phyloP scores from a whole-genome alignment of 768 basidiomycete genomes.

The Tricholoma saponaceum region DNA sequence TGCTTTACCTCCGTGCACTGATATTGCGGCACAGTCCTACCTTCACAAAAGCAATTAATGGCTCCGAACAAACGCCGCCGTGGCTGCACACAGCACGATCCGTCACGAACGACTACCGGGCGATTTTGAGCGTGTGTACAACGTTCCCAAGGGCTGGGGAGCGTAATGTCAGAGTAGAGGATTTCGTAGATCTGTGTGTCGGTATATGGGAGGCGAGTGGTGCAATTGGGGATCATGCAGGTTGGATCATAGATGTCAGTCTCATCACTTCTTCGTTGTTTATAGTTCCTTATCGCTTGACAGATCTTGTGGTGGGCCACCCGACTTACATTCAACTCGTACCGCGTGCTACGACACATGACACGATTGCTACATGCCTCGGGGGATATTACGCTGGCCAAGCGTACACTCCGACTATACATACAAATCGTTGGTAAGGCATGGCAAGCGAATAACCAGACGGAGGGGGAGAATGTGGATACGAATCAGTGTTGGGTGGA shows the following conservation, averaged over 20 bases:
- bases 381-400: constrained; percentile 59
- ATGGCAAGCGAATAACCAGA: constrained; percentile 46
- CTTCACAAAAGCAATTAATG: constrained; percentile 1
- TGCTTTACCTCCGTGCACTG: constrained; percentile 72
- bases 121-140: constrained; percentile 64
- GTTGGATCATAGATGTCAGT: constrained; percentile 83
- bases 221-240: constrained; percentile 53
- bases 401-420: constrained; percentile 76
- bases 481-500: constrained; percentile 70
- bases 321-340: constrained; percentile 90
- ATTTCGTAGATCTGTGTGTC: constrained; percentile 78
- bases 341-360: constrained; percentile 81
- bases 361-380: constrained; percentile 63
- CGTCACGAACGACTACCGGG: constrained; percentile 68
- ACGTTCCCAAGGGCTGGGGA: constrained; percentile 80
- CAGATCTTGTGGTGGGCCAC: constrained; percentile 95
- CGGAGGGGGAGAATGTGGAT: constrained; percentile 49
- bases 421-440: constrained; percentile 83
- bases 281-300: background rate
- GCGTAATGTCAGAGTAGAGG: constrained; percentile 73
- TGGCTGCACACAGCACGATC: constrained; percentile 68
- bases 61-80: constrained; percentile 31
- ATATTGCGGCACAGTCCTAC: constrained; percentile 41
- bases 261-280: constrained; percentile 1
- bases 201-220: constrained; percentile 79